Base-by-base conservation (phyloP, 1,139 yeast species). In the Suhomyces wounanorum region DNA sequence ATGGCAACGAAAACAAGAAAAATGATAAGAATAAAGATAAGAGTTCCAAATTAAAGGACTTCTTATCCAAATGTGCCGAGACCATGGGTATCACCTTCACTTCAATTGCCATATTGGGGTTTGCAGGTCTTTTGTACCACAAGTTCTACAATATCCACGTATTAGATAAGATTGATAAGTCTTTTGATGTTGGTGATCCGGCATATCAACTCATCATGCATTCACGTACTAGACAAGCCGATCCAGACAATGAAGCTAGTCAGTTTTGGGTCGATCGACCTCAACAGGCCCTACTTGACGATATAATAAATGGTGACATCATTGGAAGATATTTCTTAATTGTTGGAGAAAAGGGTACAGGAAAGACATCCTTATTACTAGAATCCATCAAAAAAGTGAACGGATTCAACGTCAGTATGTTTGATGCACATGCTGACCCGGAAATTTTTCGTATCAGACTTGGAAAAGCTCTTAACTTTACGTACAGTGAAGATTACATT, bases 361-460 rank as follows among this genome's bases (percentile, higher is more conserved):
- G 96, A 3, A 89, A 89, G 61, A 85, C 92, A 0, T 85, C 94
- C 1, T 75, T 88, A 67, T 72, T 87, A 28, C 66, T 85, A 58
- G 91, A 87, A 59, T 81, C 92, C 3, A 83, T 89, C 77, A 79
- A 83, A 54, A 79, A 83, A 56, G 82, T 83, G 1, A 72, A 79
- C 43, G 91, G 94, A 1, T 69, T 69, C 51, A 83, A 85, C 59
- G 89, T 90, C 46, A 82, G 90, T 1, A 78, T 86, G 52, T 73
- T 89, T 58, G 96, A 89, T 64, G 95, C 96, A 1, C 95, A 88
- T 61, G 87, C 94, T 0, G 96, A 89, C 63, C 91, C 95, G 0
- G 96, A 89, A 64, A 84, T 89, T 48, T 86, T 89, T 63, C 74
- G 96, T 54, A 80, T 89, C 21, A 70, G 96, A 46, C 71, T 89